Base-by-base conservation (phyloP, 768 basidiomycete species). In the Boletus rubroflammeus region DNA sequence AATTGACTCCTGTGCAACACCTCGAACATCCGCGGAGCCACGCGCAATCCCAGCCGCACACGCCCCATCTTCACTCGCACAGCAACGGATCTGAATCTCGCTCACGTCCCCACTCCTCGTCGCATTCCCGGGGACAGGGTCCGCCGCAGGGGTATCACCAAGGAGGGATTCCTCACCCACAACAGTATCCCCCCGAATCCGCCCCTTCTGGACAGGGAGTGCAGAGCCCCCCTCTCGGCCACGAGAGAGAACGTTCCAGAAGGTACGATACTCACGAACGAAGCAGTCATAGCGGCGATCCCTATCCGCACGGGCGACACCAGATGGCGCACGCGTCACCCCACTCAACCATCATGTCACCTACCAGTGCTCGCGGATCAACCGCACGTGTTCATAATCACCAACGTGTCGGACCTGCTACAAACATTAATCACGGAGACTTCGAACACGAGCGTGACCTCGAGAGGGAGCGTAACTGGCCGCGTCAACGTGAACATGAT, bases 371-470 rank as follows among this genome's bases (percentile, higher is more conserved):
- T 57, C 69, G 71, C 61, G 66, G 68, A 63, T 66, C 65, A 56
- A 65, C 73, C 50, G 57, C 71, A 56, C 78, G 79, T 62, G 67
- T 77, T 44, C 88, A 88, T 66, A 76, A 76, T 55, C 86, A 88
- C 69, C 86, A 86, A 67, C 83, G 84, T 51, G 64, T 84, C 61
- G 85, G 84, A 7, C 84, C 85, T 38, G 84, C 77, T 3, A 75
- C 81, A 25, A 81, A 78, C 60, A 75, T 85, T 44, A 79, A 77
- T 62, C 65, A 70, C 58, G 66, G 69, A 35, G 73, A 72, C 36
- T 57, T 62, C 42, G 70, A 71, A 44, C 62, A 56, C 38, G 70
- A 71, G 54, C 72, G 79, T 53, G 78, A 77, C 19, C 77, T 82
- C 23, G 80, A 82, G 29, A 73, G 79, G 63, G 80, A 79, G 53